Evolutionary conservation across 2,329 filamentous ascomycete genomes (phyloP).

Genomic region (Diaporthe ilicicola): DNA sequence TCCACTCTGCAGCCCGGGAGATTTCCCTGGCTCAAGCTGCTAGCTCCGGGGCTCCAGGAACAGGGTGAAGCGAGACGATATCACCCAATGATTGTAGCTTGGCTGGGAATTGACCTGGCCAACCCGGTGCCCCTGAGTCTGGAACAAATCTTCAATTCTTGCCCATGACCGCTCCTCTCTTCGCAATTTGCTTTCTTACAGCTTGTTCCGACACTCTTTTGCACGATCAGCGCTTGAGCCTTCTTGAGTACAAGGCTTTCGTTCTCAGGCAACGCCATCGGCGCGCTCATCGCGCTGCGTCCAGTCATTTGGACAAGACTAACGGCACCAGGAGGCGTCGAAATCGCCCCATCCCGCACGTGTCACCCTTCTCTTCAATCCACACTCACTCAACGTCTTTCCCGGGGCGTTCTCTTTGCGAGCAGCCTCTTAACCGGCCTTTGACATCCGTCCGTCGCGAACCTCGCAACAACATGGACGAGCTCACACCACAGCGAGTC

Average conservation of each 20-base stretch:
- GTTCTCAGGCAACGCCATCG: slow-evolving; percentile 50
- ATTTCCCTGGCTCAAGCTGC: slow-evolving; percentile 21
- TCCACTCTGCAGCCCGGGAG: slow-evolving; percentile 22
- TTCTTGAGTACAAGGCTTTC: slow-evolving; percentile 49
- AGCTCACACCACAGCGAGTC: slow-evolving; percentile 34
- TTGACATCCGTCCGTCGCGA: slow-evolving; percentile 36
- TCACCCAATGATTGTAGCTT: slow-evolving; percentile 23
- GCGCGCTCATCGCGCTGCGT: slow-evolving; percentile 44
- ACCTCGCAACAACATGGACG: slow-evolving; percentile 38
- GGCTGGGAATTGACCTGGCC: slow-evolving; percentile 27
- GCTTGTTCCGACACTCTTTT: slow-evolving; percentile 55
- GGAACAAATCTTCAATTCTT: slow-evolving; percentile 32
- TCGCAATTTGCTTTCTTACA: slow-evolving; percentile 54
- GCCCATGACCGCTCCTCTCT: slow-evolving; percentile 53
- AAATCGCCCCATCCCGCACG: slow-evolving; percentile 35
- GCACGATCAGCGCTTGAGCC: slow-evolving; percentile 53
- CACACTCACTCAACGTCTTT: neutral
- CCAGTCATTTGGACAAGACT: slow-evolving; percentile 48
- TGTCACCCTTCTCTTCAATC: slow-evolving; percentile 30
- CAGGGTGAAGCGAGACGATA: slow-evolving; percentile 16
- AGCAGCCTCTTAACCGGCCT: slow-evolving; percentile 23
- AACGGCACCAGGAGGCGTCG: slow-evolving; percentile 38
- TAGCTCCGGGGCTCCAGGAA: slow-evolving; percentile 25
- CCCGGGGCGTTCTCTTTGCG: neutral
- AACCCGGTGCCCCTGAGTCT: slow-evolving; percentile 28